Conservation (phyloP, 1,284 basidiomycete species). For the Apiotrichum siamense region DNA sequence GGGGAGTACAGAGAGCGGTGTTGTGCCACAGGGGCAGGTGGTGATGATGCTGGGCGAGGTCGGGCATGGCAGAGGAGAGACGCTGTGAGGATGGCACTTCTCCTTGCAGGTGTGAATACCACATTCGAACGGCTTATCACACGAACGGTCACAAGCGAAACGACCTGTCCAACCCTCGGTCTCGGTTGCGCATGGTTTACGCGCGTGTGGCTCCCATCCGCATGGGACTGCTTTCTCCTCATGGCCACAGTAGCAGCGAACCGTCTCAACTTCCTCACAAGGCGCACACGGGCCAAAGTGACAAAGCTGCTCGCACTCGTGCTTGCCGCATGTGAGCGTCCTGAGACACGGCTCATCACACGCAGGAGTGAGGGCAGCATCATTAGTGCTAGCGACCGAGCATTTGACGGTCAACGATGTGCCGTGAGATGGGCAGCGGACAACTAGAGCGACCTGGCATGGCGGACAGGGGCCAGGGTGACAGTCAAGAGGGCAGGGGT, state of each 20-base stretch:
- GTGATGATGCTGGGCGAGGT: constrained; percentile 61
- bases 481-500: constrained; percentile 65
- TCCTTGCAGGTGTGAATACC: constrained; percentile 64
- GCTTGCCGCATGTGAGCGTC: constrained; percentile 61
- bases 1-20: constrained; percentile 50
- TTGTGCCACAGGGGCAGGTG: constrained; percentile 74
- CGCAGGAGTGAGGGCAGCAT: constrained; percentile 51
- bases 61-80: constrained; percentile 60
- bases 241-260: constrained; percentile 71
- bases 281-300: constrained; percentile 65
- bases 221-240: constrained; percentile 59
- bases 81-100: constrained; percentile 62
- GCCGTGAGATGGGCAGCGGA: constrained; percentile 63
- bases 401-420: constrained; percentile 62
- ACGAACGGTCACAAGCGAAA: constrained; percentile 60
- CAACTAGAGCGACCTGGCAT: constrained; percentile 53
- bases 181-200: constrained; percentile 30
- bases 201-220: constrained; percentile 53
- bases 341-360: constrained; percentile 64
- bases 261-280: constrained; percentile 56
- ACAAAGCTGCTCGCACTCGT: constrained; percentile 54
- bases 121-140: constrained; percentile 68
- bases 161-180: constrained; percentile 59
- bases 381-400: constrained; percentile 47
- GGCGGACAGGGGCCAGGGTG: constrained; percentile 77